Conservation (phyloP, 2,329 filamentous ascomycete genomes). For the Aspergillus sp. region DNA sequence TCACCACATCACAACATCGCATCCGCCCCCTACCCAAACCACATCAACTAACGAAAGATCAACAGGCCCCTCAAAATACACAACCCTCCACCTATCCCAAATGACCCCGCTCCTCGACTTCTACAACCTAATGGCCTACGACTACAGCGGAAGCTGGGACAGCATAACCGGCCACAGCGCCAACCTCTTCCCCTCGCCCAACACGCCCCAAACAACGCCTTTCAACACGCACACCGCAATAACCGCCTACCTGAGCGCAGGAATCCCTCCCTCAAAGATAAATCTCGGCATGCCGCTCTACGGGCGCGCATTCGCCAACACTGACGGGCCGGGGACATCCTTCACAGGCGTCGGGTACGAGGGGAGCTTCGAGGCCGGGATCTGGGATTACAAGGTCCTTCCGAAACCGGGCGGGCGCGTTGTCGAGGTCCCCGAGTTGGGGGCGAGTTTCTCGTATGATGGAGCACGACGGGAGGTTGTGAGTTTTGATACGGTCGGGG, state of each 20-base stretch:
- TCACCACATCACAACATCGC: neutral
- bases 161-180: slow-evolving; percentile 73
- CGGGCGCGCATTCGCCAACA: slow-evolving; percentile 80
- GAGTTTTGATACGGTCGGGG: slow-evolving; percentile 73
- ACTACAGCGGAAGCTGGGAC: slow-evolving; percentile 85
- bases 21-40: neutral
- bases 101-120: slow-evolving; percentile 57
- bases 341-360: slow-evolving; percentile 72
- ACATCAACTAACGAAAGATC: neutral
- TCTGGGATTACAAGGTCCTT: slow-evolving; percentile 87
- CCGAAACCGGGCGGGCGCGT: slow-evolving; percentile 70
- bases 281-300: slow-evolving; percentile 93
- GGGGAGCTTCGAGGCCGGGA: slow-evolving; percentile 82
- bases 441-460: slow-evolving; percentile 77
- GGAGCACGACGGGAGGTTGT: slow-evolving; percentile 65
- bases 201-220: slow-evolving; percentile 68
- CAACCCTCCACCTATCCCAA: slow-evolving; percentile 45
- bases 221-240: slow-evolving; percentile 77
- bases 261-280: slow-evolving; percentile 72
- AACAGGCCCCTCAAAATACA: slow-evolving; percentile 50
- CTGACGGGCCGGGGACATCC: slow-evolving; percentile 70
- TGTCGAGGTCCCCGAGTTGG: slow-evolving; percentile 61
- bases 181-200: slow-evolving; percentile 70
- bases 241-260: slow-evolving; percentile 67
- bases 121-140: slow-evolving; percentile 77